phyloP scores from a whole-genome alignment of 2,329 filamentous ascomycete genomes.

The Exophiala spinifera region DNA sequence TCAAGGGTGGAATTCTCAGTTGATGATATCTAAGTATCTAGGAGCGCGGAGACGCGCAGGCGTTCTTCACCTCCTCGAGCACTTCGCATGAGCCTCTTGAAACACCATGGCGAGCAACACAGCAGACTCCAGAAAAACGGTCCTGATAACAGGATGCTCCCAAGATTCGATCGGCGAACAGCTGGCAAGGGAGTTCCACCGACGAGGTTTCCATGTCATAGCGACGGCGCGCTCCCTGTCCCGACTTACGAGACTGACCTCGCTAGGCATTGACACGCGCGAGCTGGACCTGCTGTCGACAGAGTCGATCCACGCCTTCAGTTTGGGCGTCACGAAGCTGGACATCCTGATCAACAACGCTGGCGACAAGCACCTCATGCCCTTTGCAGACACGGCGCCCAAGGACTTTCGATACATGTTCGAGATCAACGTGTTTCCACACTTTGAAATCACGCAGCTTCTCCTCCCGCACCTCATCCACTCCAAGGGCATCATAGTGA shows the following conservation, averaged over 20 bases:
- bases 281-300: not conserved
- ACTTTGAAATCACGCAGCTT: not conserved
- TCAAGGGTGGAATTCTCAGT: no score
- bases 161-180: not conserved
- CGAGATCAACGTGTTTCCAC: not conserved
- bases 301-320: not conserved
- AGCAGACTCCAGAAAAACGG: not conserved
- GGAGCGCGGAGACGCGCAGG: no score
- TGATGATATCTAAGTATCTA: no score
- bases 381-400: not conserved
- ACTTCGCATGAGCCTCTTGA: no score
- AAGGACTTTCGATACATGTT: not conserved
- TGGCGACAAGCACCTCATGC: constrained; percentile 8
- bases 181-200: not conserved
- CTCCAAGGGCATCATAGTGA: constrained; percentile 1
- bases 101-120: no score
- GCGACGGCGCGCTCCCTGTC: not conserved
- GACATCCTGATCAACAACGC: constrained; percentile 15
- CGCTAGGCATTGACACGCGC: not conserved
- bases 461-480: not conserved
- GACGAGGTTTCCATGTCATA: not conserved
- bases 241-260: not conserved
- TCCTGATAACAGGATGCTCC: not conserved
- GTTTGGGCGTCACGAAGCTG: not conserved
- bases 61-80: no score